Evolutionary conservation across 1,284 basidiomycete species (phyloP), one percentile per base, ranked within the genome.

Genomic region (Ganoderma sinense): DNA sequence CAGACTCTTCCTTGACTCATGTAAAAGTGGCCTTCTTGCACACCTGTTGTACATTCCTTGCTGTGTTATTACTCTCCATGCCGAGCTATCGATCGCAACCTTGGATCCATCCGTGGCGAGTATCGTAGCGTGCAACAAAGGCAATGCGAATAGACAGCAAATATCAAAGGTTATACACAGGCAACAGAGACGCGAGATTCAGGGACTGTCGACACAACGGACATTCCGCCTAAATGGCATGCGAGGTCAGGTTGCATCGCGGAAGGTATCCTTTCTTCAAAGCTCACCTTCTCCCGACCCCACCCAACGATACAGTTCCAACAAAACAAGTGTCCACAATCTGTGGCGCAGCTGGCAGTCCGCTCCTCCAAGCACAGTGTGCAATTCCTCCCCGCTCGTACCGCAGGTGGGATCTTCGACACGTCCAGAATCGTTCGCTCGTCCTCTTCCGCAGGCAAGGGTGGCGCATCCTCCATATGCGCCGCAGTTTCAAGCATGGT

Each of bases 261-360:
- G 45, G 43, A 51, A 43, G 20, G 1, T 43, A 53, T 40, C 39
- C 14, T 29, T 26, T 61, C 13, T 26, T 43, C 23, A 20, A 11
- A 6, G 11, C 82, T 68, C 69, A 90, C 90, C 89, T 97, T 98
- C 81, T 98, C 96, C 77, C 93, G 84, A 11, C 91, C 89, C 97
- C 97, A 94, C 62, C 93, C 90, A 60, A 93, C 88, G 64, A 98
- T 94, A 79, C 97, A 98, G 71, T 86, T 89, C 97, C 97, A 98
- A 78, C 96, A 97, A 81, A 97, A 98, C 59, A 97, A 81, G 82
- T 98, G 97, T 0, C 97, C 97, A 76, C 97, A 98, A 78, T 97
- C 96, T 0, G 97, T 98, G 33, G 94, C 91, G 74, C 93, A 94
- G 65, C 91, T 90, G 77, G 92, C 86, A 36, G 91, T 91, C 78